These are phyloP conservation scores for Ambrosiella beaveri DNA, from an alignment of 2,329 filamentous ascomycete species.

Conservation along the genomic window DNA sequence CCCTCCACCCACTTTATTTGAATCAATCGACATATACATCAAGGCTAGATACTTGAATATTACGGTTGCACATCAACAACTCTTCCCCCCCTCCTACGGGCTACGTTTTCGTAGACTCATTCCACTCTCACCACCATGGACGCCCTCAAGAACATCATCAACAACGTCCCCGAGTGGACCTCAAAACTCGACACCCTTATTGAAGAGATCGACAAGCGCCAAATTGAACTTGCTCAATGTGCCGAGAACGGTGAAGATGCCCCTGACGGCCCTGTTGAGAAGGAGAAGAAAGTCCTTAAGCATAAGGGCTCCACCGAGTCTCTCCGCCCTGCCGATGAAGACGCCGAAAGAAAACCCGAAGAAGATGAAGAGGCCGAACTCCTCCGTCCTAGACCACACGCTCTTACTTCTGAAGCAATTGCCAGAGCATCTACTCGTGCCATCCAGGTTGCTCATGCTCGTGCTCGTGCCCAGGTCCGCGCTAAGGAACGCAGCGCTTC, in stretches of 20 bases:
- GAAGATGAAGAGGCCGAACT: constrained; percentile 13
- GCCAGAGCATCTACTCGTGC: constrained; percentile 29
- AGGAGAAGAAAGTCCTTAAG: constrained; percentile 24
- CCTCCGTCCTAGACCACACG: background rate
- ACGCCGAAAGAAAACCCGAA: constrained; percentile 12
- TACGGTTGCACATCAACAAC: background rate
- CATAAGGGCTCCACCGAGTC: constrained; percentile 38
- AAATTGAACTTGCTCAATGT: constrained; percentile 39
- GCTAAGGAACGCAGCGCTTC: constrained; percentile 35
- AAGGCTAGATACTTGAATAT: too few species aligned
- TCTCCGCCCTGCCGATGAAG: constrained; percentile 32
- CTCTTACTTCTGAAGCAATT: constrained; percentile 17
- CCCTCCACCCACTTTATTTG: background rate
- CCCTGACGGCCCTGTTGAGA: constrained; percentile 6
- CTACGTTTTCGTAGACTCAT: constrained; percentile 1
- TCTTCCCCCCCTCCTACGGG: background rate
- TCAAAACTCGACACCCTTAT: constrained; percentile 41
- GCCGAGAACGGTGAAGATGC: constrained; percentile 16
- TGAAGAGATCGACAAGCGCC: constrained; percentile 42
- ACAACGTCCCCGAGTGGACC: constrained; percentile 43
- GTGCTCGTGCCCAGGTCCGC: constrained; percentile 30
- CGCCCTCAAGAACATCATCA: constrained; percentile 35
- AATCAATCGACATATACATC: too few species aligned
- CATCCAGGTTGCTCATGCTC: constrained; percentile 27
- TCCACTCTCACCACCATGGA: constrained; percentile 28